Percentiles rank a stretch among this genome's conserved stretches.
These are phyloP conservation scores for Hypomyces rosellus DNA, from an alignment of 2,329 filamentous ascomycete species.

Conservation along the genomic window DNA sequence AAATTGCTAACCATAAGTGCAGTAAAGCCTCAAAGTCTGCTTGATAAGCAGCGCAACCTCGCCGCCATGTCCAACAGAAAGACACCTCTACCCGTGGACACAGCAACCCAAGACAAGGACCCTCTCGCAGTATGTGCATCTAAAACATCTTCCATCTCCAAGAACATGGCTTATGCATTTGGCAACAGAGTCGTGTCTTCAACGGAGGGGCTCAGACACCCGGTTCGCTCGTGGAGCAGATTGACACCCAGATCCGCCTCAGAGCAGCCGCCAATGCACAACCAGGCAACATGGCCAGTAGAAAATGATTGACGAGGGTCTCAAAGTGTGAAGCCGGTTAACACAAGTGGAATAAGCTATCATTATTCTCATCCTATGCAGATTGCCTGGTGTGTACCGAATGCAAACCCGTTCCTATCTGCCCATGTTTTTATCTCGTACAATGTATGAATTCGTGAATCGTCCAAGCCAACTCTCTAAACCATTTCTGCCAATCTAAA, in stretches of 20 bases:
- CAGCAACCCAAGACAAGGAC: background rate
- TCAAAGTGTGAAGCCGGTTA: background rate
- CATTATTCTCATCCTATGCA: too few relatives aligned
- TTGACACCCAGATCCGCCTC: slow-evolving; percentile 15
- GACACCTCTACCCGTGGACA: background rate
- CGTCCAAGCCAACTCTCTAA: too few relatives aligned
- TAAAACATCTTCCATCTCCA: background rate
- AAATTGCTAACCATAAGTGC: background rate
- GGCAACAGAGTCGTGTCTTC: slow-evolving; percentile 18
- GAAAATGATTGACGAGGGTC: too few relatives aligned
- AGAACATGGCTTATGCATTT: background rate
- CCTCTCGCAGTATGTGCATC: background rate
- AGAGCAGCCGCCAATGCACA: too few relatives aligned
- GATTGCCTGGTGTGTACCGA: too few relatives aligned
- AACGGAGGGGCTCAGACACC: slow-evolving; percentile 21
- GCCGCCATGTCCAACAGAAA: slow-evolving; percentile 13
- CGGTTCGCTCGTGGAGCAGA: slow-evolving; percentile 20
- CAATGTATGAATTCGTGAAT: too few relatives aligned
- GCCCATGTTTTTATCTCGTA: too few relatives aligned
- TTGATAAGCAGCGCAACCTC: slow-evolving; percentile 21
- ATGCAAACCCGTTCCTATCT: too few relatives aligned
- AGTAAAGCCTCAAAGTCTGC: slow-evolving; percentile 18
- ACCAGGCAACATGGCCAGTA: too few relatives aligned
- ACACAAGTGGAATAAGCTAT: background rate
- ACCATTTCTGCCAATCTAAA: background rate